phyloP scores from a whole-genome alignment of 306 rosid genomes.

The Castanopsis chinensis region DNA sequence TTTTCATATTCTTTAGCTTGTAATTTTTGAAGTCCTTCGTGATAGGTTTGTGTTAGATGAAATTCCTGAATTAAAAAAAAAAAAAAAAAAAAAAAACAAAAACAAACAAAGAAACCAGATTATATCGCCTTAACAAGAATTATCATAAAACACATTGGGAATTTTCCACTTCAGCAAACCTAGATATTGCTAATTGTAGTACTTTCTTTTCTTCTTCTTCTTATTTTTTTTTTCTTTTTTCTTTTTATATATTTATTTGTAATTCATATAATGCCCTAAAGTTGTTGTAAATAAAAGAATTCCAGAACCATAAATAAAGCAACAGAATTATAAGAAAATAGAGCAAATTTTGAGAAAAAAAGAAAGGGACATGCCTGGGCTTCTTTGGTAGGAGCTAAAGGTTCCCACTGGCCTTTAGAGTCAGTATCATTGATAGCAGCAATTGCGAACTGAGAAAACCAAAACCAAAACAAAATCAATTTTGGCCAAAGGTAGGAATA shows the following conservation, averaged over 20 bases:
- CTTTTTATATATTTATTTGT: no score
- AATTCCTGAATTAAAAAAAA: slow-evolving; percentile 71
- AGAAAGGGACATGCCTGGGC: slow-evolving; percentile 64
- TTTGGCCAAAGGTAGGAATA: background rate
- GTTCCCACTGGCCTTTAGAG: slow-evolving; percentile 79
- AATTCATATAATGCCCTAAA: no score
- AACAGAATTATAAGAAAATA: no score
- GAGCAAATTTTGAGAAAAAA: background rate
- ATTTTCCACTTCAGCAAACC: background rate
- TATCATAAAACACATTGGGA: background rate
- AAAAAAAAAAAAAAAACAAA: no score
- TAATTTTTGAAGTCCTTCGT: slow-evolving; percentile 83
- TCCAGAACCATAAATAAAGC: no score
- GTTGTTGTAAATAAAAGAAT: no score
- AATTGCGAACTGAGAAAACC: slow-evolving; percentile 69
- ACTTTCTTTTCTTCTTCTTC: no score
- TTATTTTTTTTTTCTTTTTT: no score
- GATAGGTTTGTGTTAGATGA: slow-evolving; percentile 90
- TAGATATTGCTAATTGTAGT: no score
- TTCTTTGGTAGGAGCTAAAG: slow-evolving; percentile 95
- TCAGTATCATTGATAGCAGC: slow-evolving; percentile 93
- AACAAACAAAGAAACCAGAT: background rate
- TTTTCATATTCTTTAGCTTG: slow-evolving; percentile 81
- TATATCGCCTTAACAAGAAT: background rate
- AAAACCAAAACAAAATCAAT: background rate